phyloP scores from a whole-genome alignment of 768 basidiomycete genomes.

The Dacryopinax primogenitus region DNA sequence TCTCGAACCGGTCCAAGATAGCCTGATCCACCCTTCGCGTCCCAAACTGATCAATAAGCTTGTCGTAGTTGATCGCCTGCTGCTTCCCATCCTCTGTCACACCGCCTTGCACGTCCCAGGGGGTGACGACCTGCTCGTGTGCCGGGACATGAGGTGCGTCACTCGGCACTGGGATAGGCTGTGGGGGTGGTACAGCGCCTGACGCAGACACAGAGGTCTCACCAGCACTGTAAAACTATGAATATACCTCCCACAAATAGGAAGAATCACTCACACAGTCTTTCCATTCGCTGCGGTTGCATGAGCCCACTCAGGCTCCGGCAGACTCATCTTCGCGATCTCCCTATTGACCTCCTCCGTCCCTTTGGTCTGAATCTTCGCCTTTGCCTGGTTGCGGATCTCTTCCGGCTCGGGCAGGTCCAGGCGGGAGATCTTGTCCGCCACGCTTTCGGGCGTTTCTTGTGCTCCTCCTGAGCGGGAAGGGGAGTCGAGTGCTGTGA shows the following conservation, averaged over 20 bases:
- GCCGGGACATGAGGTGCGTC: no score
- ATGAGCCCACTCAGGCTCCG: neutral
- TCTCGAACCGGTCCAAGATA: constrained; percentile 79
- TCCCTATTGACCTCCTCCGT: neutral
- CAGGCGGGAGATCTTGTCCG: neutral
- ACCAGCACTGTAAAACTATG: neutral
- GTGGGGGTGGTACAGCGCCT: neutral
- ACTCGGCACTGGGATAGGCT: neutral
- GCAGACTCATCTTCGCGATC: neutral
- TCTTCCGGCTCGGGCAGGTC: neutral
- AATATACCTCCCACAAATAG: neutral
- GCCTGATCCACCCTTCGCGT: constrained; percentile 66
- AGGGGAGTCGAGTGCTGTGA: neutral
- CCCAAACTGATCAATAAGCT: constrained; percentile 86
- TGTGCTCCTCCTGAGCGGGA: neutral
- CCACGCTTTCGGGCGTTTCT: neutral
- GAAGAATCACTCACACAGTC: neutral
- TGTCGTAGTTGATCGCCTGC: constrained; percentile 92
- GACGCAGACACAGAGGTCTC: neutral
- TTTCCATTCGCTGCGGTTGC: neutral
- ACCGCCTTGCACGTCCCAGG: constrained; percentile 93
- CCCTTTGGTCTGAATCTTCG: neutral
- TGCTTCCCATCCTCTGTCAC: constrained; percentile 80
- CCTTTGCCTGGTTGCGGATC: neutral
- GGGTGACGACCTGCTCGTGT: constrained; percentile 81